Evolutionary conservation across 1,284 basidiomycete genomes (phyloP).

Genomic region (Heterobasidion irregulare): DNA sequence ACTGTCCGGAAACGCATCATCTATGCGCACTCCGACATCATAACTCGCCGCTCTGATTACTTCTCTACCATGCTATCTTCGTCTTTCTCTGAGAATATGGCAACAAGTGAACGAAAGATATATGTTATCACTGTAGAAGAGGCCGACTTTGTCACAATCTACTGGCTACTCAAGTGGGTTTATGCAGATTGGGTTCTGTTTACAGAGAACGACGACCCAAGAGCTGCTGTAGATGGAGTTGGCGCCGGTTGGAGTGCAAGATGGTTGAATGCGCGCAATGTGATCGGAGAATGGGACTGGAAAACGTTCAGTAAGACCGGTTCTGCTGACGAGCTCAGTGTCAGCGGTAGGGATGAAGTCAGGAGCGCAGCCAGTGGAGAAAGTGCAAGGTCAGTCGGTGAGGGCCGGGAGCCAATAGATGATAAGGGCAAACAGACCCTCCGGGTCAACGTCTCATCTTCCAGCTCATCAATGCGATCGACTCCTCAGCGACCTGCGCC

Average conservation of each 20-base stretch:
- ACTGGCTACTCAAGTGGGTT: slow-evolving; percentile 77
- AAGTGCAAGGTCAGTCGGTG: slow-evolving; percentile 24
- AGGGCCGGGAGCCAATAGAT: slow-evolving; percentile 10
- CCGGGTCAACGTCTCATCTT: slow-evolving; percentile 6
- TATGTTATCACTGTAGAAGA: slow-evolving; percentile 72
- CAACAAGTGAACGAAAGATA: slow-evolving; percentile 44
- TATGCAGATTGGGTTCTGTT: slow-evolving; percentile 72
- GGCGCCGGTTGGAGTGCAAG: slow-evolving; percentile 56
- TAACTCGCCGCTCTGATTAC: slow-evolving; percentile 68
- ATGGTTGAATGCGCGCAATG: slow-evolving; percentile 41
- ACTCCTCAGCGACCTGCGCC: slow-evolving; percentile 5
- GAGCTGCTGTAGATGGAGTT: slow-evolving; percentile 51
- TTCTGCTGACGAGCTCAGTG: slow-evolving; percentile 23
- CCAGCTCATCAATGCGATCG: slow-evolving; percentile 3
- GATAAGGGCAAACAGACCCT: slow-evolving; percentile 12
- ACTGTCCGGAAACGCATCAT: slow-evolving; percentile 61
- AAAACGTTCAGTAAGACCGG: slow-evolving; percentile 43
- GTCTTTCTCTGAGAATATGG: slow-evolving; percentile 53
- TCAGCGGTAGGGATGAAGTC: slow-evolving; percentile 27
- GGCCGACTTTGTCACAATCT: slow-evolving; percentile 75
- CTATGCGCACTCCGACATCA: slow-evolving; percentile 76
- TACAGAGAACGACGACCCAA: slow-evolving; percentile 57
- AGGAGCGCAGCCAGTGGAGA: slow-evolving; percentile 46
- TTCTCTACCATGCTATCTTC: slow-evolving; percentile 75
- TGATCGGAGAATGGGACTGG: slow-evolving; percentile 58